Base-by-base conservation (phyloP, 257 asterid species). In the Forsythia suspensa region DNA sequence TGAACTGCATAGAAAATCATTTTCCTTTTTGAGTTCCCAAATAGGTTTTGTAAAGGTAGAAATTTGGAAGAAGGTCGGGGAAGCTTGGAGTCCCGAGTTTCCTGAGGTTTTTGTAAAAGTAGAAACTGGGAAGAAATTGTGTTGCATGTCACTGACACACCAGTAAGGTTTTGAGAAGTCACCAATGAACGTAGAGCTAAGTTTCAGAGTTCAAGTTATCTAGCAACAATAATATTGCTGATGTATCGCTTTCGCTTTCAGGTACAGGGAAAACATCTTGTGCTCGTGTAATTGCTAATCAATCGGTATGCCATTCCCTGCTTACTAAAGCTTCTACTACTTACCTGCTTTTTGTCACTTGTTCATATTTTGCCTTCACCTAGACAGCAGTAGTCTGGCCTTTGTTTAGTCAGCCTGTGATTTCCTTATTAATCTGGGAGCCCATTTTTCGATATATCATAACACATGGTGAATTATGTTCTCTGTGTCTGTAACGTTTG, bases 231-330 rank as follows among this genome's bases (percentile, higher is more conserved):
- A 39, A 12, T 75, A 42, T 16, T 66, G 66, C 78, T 82, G 71
- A 76, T 73, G 18, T 44, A 36, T 74, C 80, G 82, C 73, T 43
- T 79, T 85, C 82, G 85, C 80, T 88, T 85, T 86, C 89, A 93
- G 99, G 99, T 83, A 95, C 98, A 3, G 99, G 99, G 76, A 95
- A 95, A 86, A 95, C 99, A 65, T 95, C 98, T 75, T 92, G 94
- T 87, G 99, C 99, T 82, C 99, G 99, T 63, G 99, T 92, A 75
- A 95, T 95, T 79, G 96, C 98, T 79, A 86, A 84, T 84, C 95
- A 93, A 92, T 94, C 96, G 94, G 98, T 95, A 95, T 4, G 66
- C 69, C 77, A 68, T 76, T 81, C 78, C 70, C 68, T 76, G 13
- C 68, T 55, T 72, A 61, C 79, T 81, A 69, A 73, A 36, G 79